Percentiles rank a stretch among this genome's conserved stretches.
These are phyloP conservation scores for Saprolegnia parasitica DNA, from an alignment of 352 stramenopile species.

Conservation along the genomic window DNA sequence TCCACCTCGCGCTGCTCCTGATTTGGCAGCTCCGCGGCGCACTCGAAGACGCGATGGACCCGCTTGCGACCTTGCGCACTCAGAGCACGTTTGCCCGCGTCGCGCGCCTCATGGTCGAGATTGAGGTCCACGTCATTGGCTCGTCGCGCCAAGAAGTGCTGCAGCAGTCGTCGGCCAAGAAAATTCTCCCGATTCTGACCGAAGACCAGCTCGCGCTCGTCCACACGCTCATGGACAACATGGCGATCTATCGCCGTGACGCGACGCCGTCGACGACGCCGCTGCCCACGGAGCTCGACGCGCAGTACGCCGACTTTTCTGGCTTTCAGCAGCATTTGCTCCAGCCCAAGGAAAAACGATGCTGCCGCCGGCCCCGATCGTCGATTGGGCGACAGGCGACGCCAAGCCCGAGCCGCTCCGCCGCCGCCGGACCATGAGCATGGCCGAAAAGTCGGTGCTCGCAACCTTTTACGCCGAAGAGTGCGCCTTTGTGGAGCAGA, in stretches of 20 bases:
- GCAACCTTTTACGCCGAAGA: slow-evolving; percentile 83
- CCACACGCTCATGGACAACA: slow-evolving; percentile 71
- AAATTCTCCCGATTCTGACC: slow-evolving; percentile 71
- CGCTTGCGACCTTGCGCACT: slow-evolving; percentile 70
- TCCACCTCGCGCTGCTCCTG: slow-evolving; percentile 76
- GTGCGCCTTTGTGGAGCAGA: slow-evolving; percentile 85
- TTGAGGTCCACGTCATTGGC: slow-evolving; percentile 78
- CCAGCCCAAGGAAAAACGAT: slow-evolving; percentile 52
- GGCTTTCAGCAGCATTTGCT: slow-evolving; percentile 83
- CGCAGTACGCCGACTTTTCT: slow-evolving; percentile 72
- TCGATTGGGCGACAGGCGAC: slow-evolving; percentile 31
- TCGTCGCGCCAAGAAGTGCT: slow-evolving; percentile 62
- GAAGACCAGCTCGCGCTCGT: slow-evolving; percentile 82
- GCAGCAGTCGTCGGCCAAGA: slow-evolving; percentile 50
- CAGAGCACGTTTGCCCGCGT: slow-evolving; percentile 83
- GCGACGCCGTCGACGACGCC: slow-evolving; percentile 28
- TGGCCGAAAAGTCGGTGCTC: slow-evolving; percentile 72
- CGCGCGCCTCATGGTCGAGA: slow-evolving; percentile 78
- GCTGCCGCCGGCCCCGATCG: slow-evolving; percentile 30
- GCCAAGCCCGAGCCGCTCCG: slow-evolving; percentile 36
- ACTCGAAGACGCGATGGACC: slow-evolving; percentile 78
- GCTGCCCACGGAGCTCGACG: neutral
- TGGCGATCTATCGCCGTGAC: slow-evolving; percentile 52
- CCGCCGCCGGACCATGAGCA: slow-evolving; percentile 50
- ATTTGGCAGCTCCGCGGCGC: slow-evolving; percentile 84